Evolutionary conservation across 2,329 filamentous ascomycete species (phyloP), one percentile per base, ranked within the genome.

Genomic region (Xylariales sp.): DNA sequence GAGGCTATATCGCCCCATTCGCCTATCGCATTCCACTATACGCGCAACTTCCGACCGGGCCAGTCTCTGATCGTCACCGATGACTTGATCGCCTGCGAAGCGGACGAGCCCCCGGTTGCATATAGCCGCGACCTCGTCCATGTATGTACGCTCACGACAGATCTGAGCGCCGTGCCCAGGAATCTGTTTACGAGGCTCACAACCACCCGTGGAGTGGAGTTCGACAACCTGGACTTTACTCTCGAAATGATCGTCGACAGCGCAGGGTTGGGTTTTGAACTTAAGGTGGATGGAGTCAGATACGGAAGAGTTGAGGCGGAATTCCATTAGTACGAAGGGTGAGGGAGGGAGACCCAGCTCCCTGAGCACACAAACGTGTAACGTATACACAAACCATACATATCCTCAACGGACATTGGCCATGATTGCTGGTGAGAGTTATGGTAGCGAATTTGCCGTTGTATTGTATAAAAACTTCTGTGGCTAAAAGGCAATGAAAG

Each of bases 181-280:
- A 80, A 72, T 41, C 56, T 89, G 10, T 90, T 90, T 53, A 88
- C 85, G 2, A 65, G 83, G 12, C 61, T 91, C 45, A 89, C 85
- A 13, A 90, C 86, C 11, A 90, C 85, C 3, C 73, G 84, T 38
- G 85, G 85, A 1, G 80, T 88, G 5, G 85, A 88, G 60, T 91
- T 90, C 61, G 83, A 88, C 50, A 89, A 88, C 46, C 65, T 91
- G 20, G 84, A 90, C 54, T 90, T 90, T 43, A 87, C 84, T 10
- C 74, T 90, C 5, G 85, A 89, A 64, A 88, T 91, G 84, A 81
- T 83, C 48, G 85, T 90, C 29, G 82, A 88, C 54, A 87, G 82
- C 50, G 85, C 85, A 0, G 83, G 84, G 2, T 51, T 90, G 41
- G 78, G 83, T 3, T 90, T 90, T 59, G 85, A 90, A 62, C 62